Base-by-base conservation (phyloP, 768 basidiomycete species). In the Russula olivacea region DNA sequence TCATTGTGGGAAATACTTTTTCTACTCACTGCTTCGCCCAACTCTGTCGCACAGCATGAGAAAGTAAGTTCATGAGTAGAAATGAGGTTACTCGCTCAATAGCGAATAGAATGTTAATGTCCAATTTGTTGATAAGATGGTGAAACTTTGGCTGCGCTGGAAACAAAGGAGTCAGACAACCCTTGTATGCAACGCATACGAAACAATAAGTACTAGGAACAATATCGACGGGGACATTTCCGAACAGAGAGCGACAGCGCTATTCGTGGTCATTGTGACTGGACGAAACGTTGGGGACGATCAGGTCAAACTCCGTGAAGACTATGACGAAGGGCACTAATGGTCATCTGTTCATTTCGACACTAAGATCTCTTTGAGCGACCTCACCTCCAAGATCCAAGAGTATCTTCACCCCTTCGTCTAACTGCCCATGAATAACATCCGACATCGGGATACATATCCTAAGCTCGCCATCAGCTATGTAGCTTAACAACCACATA, bases 1-100 rank as follows among this genome's bases (percentile, higher is more conserved):
- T 21, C 4, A 17, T 62, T 21, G 8, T 4, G 34, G 23, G 23
- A 10, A 40, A 14, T 38, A 48, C 38, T 40, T 7, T 15, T 36
- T 11, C 15, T n/a, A 54, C 61, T 63, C 28, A 63, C 61, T 45
- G 51, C 45, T 53, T 58, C 38, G 38, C 6, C 61, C 61, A 14
- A 63, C 43, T 6, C 61, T 63, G 25, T 52, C 12, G 15, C 9
- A 48, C 10, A 4, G 25, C 11, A 25, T 63, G 15, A 53, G 57
- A 40, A 30, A n/a, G 21, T 8, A 9, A 17, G 7, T 23, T 47
- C 36, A 41, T 11, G 36, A 58, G 28, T 30, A 36, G 32, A 48
- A n/a, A 28, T 3, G 30, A 48, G 6, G 41, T 19, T 54, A 54
- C 62, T 23, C 28, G 15, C 62, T 59, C 52, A 17, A 59, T 59